Conservation (phyloP, 495 filamentous ascomycete species). For the Penicillium pulvis region DNA sequence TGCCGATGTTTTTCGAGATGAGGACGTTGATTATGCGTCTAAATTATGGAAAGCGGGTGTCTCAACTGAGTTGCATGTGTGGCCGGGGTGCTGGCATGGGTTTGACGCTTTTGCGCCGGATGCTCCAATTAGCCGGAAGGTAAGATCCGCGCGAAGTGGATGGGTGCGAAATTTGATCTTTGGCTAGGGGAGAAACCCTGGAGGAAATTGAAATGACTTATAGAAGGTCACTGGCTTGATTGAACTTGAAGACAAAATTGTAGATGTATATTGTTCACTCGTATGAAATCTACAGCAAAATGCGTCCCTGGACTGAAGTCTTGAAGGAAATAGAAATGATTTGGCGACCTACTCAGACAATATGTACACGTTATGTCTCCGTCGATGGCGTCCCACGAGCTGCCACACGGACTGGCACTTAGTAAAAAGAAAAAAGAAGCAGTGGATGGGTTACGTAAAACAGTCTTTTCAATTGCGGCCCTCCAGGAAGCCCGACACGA, state of each 20-base stretch:
- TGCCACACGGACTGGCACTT: constrained; percentile 30
- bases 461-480: constrained; percentile 46
- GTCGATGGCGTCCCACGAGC: constrained; percentile 23
- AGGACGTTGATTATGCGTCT: constrained; percentile 42
- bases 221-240: no score
- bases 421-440: constrained; percentile 25
- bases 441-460: constrained; percentile 20
- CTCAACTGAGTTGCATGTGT: constrained; percentile 52
- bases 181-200: neutral
- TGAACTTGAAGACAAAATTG: neutral
- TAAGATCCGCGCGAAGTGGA: neutral
- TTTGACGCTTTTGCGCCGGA: constrained; percentile 35
- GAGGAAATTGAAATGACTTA: no score
- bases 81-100: constrained; percentile 49
- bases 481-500: constrained; percentile 93
- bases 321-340: constrained; percentile 5
- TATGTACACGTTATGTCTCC: constrained; percentile 49
- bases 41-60: constrained; percentile 38
- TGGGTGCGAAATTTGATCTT: constrained; percentile 5
- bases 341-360: constrained; percentile 40
- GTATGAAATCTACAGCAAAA: neutral
- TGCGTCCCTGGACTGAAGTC: neutral
- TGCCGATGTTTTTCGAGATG: constrained; percentile 43
- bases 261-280: neutral
- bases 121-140: neutral